A percentile compares a stretch with the other conserved stretches of the same genome.
Conservation (phyloP, 371 early-diverging fungal genomes). For the Scutellospora calospora region DNA sequence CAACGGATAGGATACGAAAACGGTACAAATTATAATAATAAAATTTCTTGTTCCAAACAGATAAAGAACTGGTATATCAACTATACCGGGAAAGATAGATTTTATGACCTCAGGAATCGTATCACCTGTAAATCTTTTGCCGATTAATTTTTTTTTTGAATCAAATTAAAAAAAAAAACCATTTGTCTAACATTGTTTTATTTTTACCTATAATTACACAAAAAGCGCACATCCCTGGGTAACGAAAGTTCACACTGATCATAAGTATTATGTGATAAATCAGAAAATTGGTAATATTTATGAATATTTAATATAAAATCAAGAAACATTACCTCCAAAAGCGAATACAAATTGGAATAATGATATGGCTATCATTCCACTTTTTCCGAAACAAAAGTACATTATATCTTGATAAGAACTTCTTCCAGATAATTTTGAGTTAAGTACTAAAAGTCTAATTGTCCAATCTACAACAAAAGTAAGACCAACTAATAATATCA, state of each 20-base stretch:
- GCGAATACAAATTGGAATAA: slow-evolving; percentile 85
- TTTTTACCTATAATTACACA: slow-evolving; percentile 75
- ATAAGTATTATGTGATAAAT: background rate
- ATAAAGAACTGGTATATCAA: slow-evolving; percentile 59
- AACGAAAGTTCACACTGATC: background rate
- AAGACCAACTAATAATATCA: slow-evolving; percentile 66
- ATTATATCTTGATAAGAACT: slow-evolving; percentile 80
- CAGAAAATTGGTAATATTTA: background rate
- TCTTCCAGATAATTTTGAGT: slow-evolving; percentile 75
- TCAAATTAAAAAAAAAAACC: background rate
- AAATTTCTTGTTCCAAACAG: slow-evolving; percentile 62
- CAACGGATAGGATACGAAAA: slow-evolving; percentile 75
- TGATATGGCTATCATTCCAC: slow-evolving; percentile 75
- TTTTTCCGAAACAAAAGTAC: slow-evolving; percentile 76
- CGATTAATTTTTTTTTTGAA: background rate
- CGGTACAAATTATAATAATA: slow-evolving; percentile 73
- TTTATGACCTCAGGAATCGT: slow-evolving; percentile 80
- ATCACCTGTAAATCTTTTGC: slow-evolving; percentile 59
- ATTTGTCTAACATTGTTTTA: slow-evolving; percentile 11
- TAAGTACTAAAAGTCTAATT: slow-evolving; percentile 71
- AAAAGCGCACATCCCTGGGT: slow-evolving; percentile 77
- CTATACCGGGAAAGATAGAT: slow-evolving; percentile 68
- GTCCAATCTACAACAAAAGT: slow-evolving; percentile 77
- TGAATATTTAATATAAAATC: background rate
- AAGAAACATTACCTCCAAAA: slow-evolving; percentile 71